phyloP scores from a whole-genome alignment of 2,329 filamentous ascomycete species.

The Exophiala alcalophila region DNA sequence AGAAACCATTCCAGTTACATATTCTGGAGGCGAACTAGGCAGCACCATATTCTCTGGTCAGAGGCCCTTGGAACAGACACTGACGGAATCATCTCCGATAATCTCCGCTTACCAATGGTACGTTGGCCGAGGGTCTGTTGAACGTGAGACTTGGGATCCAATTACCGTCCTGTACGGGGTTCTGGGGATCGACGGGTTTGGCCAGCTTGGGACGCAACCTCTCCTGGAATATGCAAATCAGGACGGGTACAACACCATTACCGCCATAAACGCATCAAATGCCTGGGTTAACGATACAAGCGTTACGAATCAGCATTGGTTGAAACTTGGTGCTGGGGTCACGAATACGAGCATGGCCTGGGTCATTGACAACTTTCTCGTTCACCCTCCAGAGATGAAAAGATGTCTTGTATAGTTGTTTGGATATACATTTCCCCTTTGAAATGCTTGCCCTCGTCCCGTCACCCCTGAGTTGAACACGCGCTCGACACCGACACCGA shows the following conservation, averaged over 20 bases:
- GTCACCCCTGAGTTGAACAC: too few relatives aligned
- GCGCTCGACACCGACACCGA: too few relatives aligned
- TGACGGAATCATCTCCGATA: constrained; percentile 2
- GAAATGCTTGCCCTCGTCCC: too few relatives aligned
- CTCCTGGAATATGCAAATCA: constrained; percentile 8
- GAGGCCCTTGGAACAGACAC: constrained; percentile 1
- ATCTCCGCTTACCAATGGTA: constrained; percentile 12
- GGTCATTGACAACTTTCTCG: constrained; percentile 12
- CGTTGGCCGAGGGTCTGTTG: constrained; percentile 6
- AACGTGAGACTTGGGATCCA: constrained; percentile 10
- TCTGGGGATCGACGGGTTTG: constrained; percentile 6
- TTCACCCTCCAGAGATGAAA: constrained; percentile 6
- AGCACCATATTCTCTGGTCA: constrained; percentile 9
- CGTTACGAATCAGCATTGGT: constrained; percentile 10
- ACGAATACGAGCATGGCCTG: constrained; percentile 12
- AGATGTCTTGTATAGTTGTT: constrained; percentile 10
- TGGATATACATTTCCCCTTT: too few relatives aligned
- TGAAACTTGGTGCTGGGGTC: constrained; percentile 8
- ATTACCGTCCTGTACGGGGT: constrained; percentile 10
- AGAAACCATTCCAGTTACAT: constrained; percentile 4
- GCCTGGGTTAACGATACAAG: constrained; percentile 12
- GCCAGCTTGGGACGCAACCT: constrained; percentile 3
- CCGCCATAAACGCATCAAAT: constrained; percentile 8
- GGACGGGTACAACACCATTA: constrained; percentile 13
- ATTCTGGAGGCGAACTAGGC: constrained; percentile 9